These are phyloP conservation scores for Globisporangium nunn DNA, from an alignment of 352 stramenopile species.

Conservation along the genomic window DNA sequence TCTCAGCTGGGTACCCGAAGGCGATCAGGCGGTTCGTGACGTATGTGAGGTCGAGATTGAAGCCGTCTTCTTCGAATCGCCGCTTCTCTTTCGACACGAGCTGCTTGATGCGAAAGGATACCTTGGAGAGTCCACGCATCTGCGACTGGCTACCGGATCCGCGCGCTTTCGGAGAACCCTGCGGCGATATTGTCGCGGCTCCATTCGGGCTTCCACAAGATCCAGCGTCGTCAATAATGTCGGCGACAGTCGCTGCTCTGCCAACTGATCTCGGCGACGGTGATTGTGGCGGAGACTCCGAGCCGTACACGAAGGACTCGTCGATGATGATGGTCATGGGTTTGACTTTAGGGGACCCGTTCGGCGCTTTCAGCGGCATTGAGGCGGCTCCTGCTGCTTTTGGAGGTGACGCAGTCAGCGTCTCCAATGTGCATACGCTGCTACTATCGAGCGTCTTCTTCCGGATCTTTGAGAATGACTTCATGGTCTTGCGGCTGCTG, in stretches of 20 bases:
- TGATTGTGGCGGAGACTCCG: not conserved
- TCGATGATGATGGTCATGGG: constrained; percentile 13
- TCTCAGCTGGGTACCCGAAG: constrained; percentile 85
- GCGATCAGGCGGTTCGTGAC: constrained; percentile 83
- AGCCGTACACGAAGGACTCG: not conserved
- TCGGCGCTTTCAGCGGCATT: constrained; percentile 8
- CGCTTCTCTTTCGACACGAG: constrained; percentile 89
- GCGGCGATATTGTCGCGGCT: not conserved
- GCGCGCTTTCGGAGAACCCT: constrained; percentile 8
- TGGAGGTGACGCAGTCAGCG: not conserved
- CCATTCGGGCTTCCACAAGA: not conserved
- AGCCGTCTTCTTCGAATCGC: constrained; percentile 81
- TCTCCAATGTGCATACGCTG: not conserved
- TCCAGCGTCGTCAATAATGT: not conserved
- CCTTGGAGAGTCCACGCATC: constrained; percentile 31
- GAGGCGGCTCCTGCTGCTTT: not conserved
- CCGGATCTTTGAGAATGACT: constrained; percentile 4
- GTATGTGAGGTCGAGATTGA: constrained; percentile 91
- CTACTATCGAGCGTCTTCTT: constrained; percentile 9
- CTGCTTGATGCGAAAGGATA: constrained; percentile 66
- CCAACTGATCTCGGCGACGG: not conserved
- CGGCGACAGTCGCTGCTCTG: not conserved
- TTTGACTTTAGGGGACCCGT: constrained; percentile 15
- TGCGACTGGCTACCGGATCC: constrained; percentile 20
- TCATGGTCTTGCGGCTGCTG: constrained; percentile 5